Percentiles rank a stretch among this genome's conserved stretches.
Evolutionary conservation across 345 rosid species (phyloP).

Genomic region (Combretum micranthum): DNA sequence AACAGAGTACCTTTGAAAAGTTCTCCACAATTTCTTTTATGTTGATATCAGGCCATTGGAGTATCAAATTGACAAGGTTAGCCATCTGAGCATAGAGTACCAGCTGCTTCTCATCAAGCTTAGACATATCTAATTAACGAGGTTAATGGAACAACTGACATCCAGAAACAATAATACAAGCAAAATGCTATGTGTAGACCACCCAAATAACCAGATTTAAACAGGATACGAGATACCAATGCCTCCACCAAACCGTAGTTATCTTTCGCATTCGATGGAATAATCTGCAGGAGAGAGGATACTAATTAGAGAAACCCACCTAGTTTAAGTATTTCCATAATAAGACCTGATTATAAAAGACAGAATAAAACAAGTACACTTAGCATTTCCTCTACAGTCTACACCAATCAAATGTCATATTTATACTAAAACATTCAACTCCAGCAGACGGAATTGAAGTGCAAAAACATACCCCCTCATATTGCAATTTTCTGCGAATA

Average conservation of each 20-base stretch:
- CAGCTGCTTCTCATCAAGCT: conserved; percentile 74
- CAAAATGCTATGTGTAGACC: conserved; percentile 2
- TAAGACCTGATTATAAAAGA: too few relatives aligned
- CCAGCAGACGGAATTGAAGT: not conserved
- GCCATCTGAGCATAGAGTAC: conserved; percentile 94
- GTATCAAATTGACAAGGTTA: conserved; percentile 72
- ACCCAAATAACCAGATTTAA: conserved; percentile 5
- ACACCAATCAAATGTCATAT: not conserved
- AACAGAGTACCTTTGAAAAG: conserved; percentile 69
- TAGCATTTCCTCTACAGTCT: not conserved
- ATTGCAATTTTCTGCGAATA: conserved; percentile 54
- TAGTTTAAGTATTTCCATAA: too few relatives aligned
- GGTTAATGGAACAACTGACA: conserved; percentile 29
- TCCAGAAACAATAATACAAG: conserved; percentile 1
- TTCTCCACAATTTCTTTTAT: conserved; percentile 72
- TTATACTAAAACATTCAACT: not conserved
- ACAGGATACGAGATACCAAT: conserved; percentile 89
- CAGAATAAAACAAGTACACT: too few relatives aligned
- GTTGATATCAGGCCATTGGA: conserved; percentile 57
- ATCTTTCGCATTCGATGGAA: conserved; percentile 45
- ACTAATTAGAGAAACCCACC: not conserved
- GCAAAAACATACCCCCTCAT: conserved; percentile 38
- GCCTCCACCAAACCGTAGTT: conserved; percentile 65
- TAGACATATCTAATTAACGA: conserved; percentile 57
- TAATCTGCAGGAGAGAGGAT: conserved; percentile 34